Base-by-base conservation (phyloP, 768 basidiomycete genomes). In the Termitomyces titanicus region DNA sequence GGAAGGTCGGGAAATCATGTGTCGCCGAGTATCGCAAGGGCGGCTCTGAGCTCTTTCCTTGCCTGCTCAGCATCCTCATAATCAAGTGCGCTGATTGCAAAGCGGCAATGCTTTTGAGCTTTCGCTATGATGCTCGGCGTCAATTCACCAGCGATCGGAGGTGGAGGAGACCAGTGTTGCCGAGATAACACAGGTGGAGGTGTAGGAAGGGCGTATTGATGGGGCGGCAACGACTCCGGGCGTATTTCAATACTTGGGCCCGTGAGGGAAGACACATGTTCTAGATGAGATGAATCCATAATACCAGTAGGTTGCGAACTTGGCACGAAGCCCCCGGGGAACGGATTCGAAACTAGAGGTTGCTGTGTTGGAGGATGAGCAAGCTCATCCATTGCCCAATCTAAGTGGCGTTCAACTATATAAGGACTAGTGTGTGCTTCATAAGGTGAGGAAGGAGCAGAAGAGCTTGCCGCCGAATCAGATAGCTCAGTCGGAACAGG, bases 21-120 rank as follows among this genome's bases (percentile, higher is more conserved):
- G 4, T 75, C 85, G 22, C 84, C 88, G 20, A 93, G 73, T 33
- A 82, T 69, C 31, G 75, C 77, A 58, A 99, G 70, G 13, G 96
- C 96, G 34, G 81, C 76, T 60, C 81, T 78, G 61, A 99, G 70
- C 71, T 99, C 94, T 66, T 81, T 86, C 65, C 82, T 79, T 17
- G 96, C 96, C 63, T 91, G 89, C 59, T 89, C 88, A 10, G 79
- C 77, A 69, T 99, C 96, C 66, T 98, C 96, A 67, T 95, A 98
- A 66, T 98, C 94, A 52, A 99, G 75, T n/a, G 97, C 85, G 29
- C 91, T 93, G 54, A 98, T 92, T 7, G 96, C 96, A 72, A 89
- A 97, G 51, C 82, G 81, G 62, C 94, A 94, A 63, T 95, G 94
- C 66, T 91, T 97, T 77, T 99, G 95, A 13, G 83, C 84, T 58